Evolutionary conservation across 129 eudicot genomes (phyloP), one percentile per base, ranked within the genome.

Genomic region (Deinandra increscens): DNA sequence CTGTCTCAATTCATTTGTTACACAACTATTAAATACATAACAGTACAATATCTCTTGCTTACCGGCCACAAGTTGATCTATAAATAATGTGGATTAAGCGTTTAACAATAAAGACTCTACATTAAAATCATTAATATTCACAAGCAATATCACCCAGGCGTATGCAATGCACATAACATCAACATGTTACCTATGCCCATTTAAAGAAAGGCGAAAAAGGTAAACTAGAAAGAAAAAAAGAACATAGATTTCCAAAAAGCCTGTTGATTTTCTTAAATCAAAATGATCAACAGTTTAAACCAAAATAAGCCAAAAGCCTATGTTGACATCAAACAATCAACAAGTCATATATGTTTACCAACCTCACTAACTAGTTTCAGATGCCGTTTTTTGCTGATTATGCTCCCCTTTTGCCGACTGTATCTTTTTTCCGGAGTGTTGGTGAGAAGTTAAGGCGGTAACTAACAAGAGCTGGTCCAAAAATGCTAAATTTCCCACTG

Each of bases 381-480:
- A 37, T 59, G 43, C 68, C 22, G 11, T 54, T 66, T 37, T 72
- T 86, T 12, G 19, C 76, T 58, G 84, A 42, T 29, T 72, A 70
- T 55, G 31, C 45, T 18, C 58, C 74, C 69, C 71, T 85, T 60
- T 75, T 76, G 68, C 70, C 73, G 3, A 41, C 48, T 26, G 64
- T 38, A 71, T 73, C 53, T 56, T 69, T 49, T 73, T 82, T 87
- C 53, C 81, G 75, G 6, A 81, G 86, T 61, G 73, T 68, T 12
- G 90, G 86, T 36, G 76, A 54, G 74, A 72, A 84, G 44, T 87
- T 60, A 34, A 91, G 95, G 33, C 82, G 62, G 70, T 87, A 87
- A 60, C 85, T 82, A 58, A 85, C 39, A n/a, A 91, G 93, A 9
- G 90, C 81, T 3, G 84, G 87, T 20, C 97, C 97, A 79, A 91